phyloP scores from a whole-genome alignment of 176 grass and related monocot species.

The Dendrocalamus sinicus region DNA sequence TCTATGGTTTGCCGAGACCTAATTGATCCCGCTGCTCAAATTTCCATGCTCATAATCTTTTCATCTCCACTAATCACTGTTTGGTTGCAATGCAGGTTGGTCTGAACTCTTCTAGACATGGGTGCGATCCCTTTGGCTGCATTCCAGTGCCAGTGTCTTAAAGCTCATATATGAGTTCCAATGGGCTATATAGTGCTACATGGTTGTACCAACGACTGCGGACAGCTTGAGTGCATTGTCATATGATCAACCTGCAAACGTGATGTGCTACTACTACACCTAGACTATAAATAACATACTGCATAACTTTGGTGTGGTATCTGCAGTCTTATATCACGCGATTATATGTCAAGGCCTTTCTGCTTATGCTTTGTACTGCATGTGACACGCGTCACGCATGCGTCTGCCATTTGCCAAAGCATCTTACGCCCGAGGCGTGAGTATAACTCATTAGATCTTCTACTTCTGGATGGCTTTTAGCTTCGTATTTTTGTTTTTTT shows the following conservation, averaged over 20 bases:
- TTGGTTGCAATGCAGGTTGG: neutral
- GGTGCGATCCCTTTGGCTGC: neutral
- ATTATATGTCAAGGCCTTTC: neutral
- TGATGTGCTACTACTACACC: neutral
- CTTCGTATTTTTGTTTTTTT: too few species aligned
- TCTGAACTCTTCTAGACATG: neutral
- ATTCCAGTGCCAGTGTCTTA: neutral
- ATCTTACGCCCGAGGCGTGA: neutral
- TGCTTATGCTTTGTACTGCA: neutral
- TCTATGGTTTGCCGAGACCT: neutral
- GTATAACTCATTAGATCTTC: neutral
- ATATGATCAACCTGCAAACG: slow-evolving; percentile 3
- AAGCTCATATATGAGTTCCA: neutral
- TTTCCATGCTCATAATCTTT: neutral
- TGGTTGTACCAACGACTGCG: neutral
- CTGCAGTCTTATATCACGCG: neutral
- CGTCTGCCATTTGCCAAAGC: neutral
- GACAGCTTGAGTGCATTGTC: neutral
- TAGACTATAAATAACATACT: neutral
- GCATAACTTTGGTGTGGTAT: neutral
- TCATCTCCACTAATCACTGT: neutral
- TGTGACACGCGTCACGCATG: neutral
- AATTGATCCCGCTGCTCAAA: neutral
- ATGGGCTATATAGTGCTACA: neutral
- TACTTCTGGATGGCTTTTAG: too few species aligned